Evolutionary conservation across 345 rosid genomes (phyloP), one percentile per base, ranked within the genome.

Genomic region (Mangifera indica): DNA sequence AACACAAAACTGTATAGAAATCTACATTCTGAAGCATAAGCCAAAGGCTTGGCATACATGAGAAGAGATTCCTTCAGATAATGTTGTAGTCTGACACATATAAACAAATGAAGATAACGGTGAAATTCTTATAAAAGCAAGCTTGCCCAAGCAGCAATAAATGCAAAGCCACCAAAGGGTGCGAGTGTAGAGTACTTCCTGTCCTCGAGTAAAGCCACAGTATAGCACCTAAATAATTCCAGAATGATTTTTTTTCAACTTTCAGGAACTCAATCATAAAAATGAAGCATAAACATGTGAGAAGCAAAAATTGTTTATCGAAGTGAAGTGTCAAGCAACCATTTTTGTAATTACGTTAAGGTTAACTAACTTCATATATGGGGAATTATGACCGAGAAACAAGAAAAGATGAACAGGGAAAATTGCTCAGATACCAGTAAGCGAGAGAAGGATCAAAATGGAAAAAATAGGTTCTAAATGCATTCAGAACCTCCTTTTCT

Each of bases 141-240:
- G 88, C 89, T 87, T 34, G 83, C 93, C 98, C 98, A 94, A 56
- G 89, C 98, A 55, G 84, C 95, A 14, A 92, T 72, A 68, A 94
- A 90, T 13, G 97, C 97, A 71, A 92, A 86, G 49, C 97, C 98
- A 29, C 99, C 98, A 69, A 90, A 82, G 37, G 99, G 98, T 72
- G 98, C 97, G 65, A 91, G 64, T 18, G 72, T 79, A n/a, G 97
- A 81, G 80, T 81, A 95, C 73, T 86, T 85, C 71, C 92, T 81
- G 84, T 95, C 93, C 83, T 95, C 99, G 7, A 85, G 86, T 56
- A 85, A 74, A 32, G 98, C 98, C 11, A 85, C 97, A 20, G 92
- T 80, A 74, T 91, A 95, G 74, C 97, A 95, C 89, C 99, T 95
- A 60, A 82, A 79, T 5, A 21, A 62, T 55, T 45, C 51, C 63